Base-by-base conservation (phyloP, 495 filamentous ascomycete species). In the Acidomyces sp. region DNA sequence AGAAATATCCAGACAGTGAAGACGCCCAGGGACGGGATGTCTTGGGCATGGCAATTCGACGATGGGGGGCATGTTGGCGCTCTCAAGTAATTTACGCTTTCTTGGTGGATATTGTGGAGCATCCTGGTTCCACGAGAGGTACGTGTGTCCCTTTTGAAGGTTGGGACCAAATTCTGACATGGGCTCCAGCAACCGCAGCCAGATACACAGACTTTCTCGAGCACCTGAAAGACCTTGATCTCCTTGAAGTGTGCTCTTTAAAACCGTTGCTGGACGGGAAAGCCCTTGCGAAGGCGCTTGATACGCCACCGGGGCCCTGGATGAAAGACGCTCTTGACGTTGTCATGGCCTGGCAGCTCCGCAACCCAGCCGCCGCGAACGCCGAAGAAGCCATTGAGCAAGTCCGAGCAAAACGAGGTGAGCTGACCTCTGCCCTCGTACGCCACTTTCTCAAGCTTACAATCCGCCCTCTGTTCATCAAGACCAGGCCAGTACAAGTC, bases 301-400 rank as follows among this genome's bases (percentile, higher is more conserved):
- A 66, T 0, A 65, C 64, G 2, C 70, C 67, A 46, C 72, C 75
- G 2, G 90, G 90, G 4, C 75, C 66, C 11, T 96, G 88, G 88
- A 74, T 85, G 68, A 70, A 71, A 43, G 62, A 63, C 40, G 85
- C 84, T 11, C 54, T 90, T 31, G 74, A 82, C 6, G 61, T 79
- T 12, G 74, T 77, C 21, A 68, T 90, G 56, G 72, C 74, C 41
- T 95, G 85, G 83, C 92, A 96, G 62, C 64, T 96, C 20, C 65
- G 79, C 22, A 73, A 95, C 55, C 84, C 86, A 2, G 71, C 71
- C 2, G 61, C 59, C 5, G 66, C 63, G 4, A 75, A 81, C 37
- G 67, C 75, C 13, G 55, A 66, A 5, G 70, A 65, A 16, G 83
- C 69, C 4, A 64, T 93, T 43, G 73, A 82, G 45, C 75, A 78